Base-by-base conservation (phyloP, 768 basidiomycete genomes). In the Candolleomyces aberdarensis region DNA sequence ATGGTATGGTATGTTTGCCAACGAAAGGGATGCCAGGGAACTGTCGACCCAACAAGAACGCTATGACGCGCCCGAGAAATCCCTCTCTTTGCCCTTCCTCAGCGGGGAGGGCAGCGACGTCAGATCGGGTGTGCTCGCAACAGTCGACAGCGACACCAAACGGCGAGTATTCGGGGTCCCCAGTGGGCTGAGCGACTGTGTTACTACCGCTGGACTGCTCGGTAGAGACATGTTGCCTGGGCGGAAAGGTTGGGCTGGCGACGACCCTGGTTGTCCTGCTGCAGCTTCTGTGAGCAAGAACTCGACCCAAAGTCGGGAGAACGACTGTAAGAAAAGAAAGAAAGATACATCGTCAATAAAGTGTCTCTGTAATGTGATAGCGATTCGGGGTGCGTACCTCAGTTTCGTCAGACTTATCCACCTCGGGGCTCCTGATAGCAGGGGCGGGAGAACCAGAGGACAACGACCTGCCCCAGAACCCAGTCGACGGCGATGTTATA, bases 281-380 rank as follows among this genome's bases (percentile, higher is more conserved):
- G 39, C 56, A 17, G 95, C 89, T 77, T 99, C 96, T 22, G 94
- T 96, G 63, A 99, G 87, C 3, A 99, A 83, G 71, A 96, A 99
- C 73, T 99, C 97, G 51, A 99, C 96, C 89, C 95, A 99, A 11
- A 98, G 83, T 51, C 95, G 91, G 43, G 94, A 96, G 77, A 99
- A 99, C 0, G 94, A 96, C 96, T 98, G 65, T 19, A 49, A 41
- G 17, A 29, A 26, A 41, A 7, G 19, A 14, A 41, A 19, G 31
- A 26, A 41, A 7, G 19, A 14, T 26, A 9, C 41, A 22, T 11
- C 22, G 47, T 20, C 51, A 17, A n/a, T 20, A 4, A 53, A 9
- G 29, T 11, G 46, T 22, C 7, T 51, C 39, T 47, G 53, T 15
- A 20, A 40, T 14, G 26, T 14, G 22, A 41, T 1, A 49, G 22